Evolutionary conservation across 306 rosid genomes (phyloP), one percentile per base, ranked within the genome.

Genomic region (Cyamopsis tetragonoloba): DNA sequence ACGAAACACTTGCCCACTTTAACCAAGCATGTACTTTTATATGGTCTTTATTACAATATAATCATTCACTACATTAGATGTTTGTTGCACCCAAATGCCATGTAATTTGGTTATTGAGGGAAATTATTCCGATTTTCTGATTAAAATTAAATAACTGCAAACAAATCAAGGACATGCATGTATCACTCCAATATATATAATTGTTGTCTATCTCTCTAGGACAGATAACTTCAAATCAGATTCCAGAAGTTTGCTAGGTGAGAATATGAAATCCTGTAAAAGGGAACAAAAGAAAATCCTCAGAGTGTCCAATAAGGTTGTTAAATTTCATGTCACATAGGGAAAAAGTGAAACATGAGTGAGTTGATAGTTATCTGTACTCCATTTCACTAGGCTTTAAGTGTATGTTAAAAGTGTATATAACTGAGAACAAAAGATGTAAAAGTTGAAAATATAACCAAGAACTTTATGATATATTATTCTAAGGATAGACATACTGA

Each of bases 171-270:
- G 44, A 62, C 62, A 34, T 2, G 26, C 54, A 2, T 66, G 28
- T 26, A 58, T 37, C 47, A 38, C 19, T 64, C 24, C 44, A 39
- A 20, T 68, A 50, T 69, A 20, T 68, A 50, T 69, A 35, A 41
- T 7, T 61, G 17, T 32, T 60, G 22, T 31, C 44, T 31, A 51
- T 61, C 43, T 13, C 2, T 53, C 28, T 2, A 42, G 27, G 46
- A 24, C 71, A 59, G 75, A 66, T 78, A 66, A 66, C 42, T 41
- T 22, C 76, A 73, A 44, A 73, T 79, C 76, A 34, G 76, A 78
- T 78, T 78, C 75, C 23, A 22, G 1, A 4, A 3, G n/a, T 60
- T 14, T 41, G 7, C 53, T 68, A 70, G 51, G 66, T 11, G 10
- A 64, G 62, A 70, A 77, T 76, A 3, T 51, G 4, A 32, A 32